Evolutionary conservation across 371 early-diverging fungal species (phyloP).

Genomic region (Mortierella sp.): DNA sequence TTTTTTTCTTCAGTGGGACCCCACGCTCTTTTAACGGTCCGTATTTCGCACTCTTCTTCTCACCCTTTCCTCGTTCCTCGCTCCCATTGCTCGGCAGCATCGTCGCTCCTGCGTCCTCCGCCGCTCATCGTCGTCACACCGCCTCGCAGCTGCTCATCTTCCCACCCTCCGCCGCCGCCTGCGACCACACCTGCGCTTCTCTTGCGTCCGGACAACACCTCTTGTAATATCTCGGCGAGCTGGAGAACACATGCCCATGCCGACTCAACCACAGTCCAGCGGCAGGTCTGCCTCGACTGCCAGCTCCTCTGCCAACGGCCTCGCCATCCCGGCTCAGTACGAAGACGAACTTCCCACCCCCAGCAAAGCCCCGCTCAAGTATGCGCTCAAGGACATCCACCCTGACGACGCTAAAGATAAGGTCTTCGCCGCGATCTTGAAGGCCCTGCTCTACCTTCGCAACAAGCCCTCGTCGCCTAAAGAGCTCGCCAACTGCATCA

Average conservation of each 20-base stretch:
- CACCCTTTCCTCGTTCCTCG: too few relatives aligned
- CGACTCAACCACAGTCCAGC: slow-evolving; percentile 41
- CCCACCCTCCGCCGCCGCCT: not conserved
- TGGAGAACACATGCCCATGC: slow-evolving; percentile 36
- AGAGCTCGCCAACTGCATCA: slow-evolving; percentile 80
- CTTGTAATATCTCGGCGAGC: too few relatives aligned
- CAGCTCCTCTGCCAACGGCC: slow-evolving; percentile 17
- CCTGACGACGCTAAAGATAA: slow-evolving; percentile 85
- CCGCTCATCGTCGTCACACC: too few relatives aligned
- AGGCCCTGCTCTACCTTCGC: slow-evolving; percentile 74
- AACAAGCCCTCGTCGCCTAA: slow-evolving; percentile 86
- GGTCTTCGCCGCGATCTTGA: slow-evolving; percentile 84
- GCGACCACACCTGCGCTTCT: not conserved
- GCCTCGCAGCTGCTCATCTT: too few relatives aligned
- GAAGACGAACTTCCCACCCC: slow-evolving; percentile 43
- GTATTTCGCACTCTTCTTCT: too few relatives aligned
- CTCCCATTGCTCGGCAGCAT: too few relatives aligned
- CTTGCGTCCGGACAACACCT: not conserved
- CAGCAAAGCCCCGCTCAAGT: slow-evolving; percentile 48
- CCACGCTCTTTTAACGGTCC: too few relatives aligned
- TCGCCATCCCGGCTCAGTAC: slow-evolving; percentile 18
- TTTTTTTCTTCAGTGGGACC: too few relatives aligned
- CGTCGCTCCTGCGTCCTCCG: too few relatives aligned
- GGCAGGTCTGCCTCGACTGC: slow-evolving; percentile 26
- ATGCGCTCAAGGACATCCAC: slow-evolving; percentile 60